phyloP scores from a whole-genome alignment of 2,329 filamentous ascomycete genomes.

The Xylaria digitata region DNA sequence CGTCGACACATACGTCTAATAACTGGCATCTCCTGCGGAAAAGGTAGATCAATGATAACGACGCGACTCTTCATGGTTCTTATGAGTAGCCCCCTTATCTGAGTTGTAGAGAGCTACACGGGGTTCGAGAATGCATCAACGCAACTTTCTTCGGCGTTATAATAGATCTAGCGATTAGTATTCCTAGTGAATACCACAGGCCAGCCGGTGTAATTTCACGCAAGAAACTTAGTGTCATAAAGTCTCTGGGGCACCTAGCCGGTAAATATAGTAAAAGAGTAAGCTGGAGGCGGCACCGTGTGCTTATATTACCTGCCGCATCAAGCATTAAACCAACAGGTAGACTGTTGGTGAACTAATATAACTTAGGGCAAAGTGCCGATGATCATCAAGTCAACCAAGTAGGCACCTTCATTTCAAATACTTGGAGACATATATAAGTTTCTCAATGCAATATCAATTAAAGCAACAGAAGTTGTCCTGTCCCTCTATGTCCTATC shows the following conservation, averaged over 20 bases:
- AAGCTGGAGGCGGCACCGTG: neutral
- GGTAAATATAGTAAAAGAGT: no score
- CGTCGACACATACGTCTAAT: neutral
- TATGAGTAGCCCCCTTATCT: neutral
- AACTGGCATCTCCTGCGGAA: neutral
- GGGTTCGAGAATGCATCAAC: neutral
- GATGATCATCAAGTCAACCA: neutral
- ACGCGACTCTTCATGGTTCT: neutral
- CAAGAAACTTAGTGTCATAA: no score
- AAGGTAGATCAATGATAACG: neutral
- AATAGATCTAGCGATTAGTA: no score
- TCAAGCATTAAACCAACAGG: neutral
- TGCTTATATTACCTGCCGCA: neutral
- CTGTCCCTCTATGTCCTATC: constrained; percentile 50
- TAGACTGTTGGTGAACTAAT: neutral
- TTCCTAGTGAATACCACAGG: no score
- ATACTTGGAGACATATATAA: neutral
- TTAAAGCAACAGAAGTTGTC: constrained; percentile 44
- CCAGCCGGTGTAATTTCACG: no score
- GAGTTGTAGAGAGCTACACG: neutral
- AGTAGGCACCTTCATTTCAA: neutral
- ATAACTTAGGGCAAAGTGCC: neutral
- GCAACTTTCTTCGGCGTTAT: no score
- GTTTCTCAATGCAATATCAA: constrained; percentile 38
- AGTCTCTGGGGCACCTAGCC: no score